Percentiles rank a stretch among this genome's conserved stretches.
Conservation (phyloP, 1,284 basidiomycete species). For the Lignosus rhinocerotis region DNA sequence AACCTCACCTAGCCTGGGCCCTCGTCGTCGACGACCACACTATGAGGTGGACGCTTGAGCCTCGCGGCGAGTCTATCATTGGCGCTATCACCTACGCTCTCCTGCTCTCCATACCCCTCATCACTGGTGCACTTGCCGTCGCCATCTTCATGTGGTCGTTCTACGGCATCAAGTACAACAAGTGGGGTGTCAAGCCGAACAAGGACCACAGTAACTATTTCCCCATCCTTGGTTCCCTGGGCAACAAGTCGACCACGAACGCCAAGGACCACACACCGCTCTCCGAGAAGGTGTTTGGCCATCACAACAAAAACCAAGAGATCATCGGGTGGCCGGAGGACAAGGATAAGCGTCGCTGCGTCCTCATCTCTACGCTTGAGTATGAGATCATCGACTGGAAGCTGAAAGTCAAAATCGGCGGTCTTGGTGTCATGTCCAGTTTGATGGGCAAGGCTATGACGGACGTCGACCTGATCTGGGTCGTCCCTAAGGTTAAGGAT, state of each 20-base stretch:
- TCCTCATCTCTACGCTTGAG: slow-evolving; percentile 88
- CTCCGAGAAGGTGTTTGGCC: slow-evolving; percentile 65
- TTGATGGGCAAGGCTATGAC: slow-evolving; percentile 97
- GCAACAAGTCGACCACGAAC: slow-evolving; percentile 67
- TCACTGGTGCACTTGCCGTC: slow-evolving; percentile 83
- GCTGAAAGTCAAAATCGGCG: slow-evolving; percentile 94
- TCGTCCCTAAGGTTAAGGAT: slow-evolving; percentile 91
- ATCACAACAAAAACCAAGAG: slow-evolving; percentile 51
- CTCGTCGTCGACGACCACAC: slow-evolving; percentile 76
- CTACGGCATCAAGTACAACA: slow-evolving; percentile 93
- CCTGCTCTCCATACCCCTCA: slow-evolving; percentile 76
- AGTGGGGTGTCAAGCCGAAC: slow-evolving; percentile 76
- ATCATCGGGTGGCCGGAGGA: slow-evolving; percentile 93
- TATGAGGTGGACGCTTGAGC: slow-evolving; percentile 76
- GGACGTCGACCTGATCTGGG: slow-evolving; percentile 91
- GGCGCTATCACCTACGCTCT: slow-evolving; percentile 86
- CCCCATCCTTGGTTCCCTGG: slow-evolving; percentile 69
- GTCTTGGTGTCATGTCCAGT: slow-evolving; percentile 94
- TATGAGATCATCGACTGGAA: slow-evolving; percentile 97
- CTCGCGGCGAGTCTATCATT: slow-evolving; percentile 78
- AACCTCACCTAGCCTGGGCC: slow-evolving; percentile 83
- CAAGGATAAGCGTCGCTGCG: slow-evolving; percentile 84
- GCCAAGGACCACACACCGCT: slow-evolving; percentile 55
- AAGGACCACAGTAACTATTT: slow-evolving; percentile 72
- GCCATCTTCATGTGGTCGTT: slow-evolving; percentile 92